These are phyloP conservation scores for Oryza punctata DNA, from an alignment of 176 grass and related monocot genomes.

Conservation along the genomic window DNA sequence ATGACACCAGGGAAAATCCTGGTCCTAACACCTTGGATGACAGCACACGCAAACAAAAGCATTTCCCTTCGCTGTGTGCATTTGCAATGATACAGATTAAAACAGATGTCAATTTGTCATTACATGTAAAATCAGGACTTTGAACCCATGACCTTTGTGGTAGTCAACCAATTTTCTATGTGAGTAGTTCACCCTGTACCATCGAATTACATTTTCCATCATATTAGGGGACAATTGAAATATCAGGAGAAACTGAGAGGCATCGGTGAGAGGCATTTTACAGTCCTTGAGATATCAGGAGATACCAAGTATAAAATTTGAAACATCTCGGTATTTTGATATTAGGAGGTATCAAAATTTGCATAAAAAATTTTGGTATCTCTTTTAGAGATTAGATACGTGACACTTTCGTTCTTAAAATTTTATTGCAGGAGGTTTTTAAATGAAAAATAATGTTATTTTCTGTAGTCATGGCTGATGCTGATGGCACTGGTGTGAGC, in stretches of 20 bases:
- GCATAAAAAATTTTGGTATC: too few relatives aligned
- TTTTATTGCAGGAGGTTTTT: neutral
- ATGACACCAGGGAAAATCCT: slow-evolving; percentile 11
- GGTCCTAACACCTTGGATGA: neutral
- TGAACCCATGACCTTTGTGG: neutral
- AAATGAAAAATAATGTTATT: too few relatives aligned
- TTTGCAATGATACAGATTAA: neutral
- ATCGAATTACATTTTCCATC: neutral
- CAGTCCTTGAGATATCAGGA: too few relatives aligned
- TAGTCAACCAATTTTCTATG: neutral
- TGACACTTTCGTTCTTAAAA: neutral
- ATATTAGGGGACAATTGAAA: too few relatives aligned
- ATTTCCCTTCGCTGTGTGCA: neutral
- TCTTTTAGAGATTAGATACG: neutral
- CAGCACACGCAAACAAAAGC: neutral
- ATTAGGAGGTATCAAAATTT: too few relatives aligned
- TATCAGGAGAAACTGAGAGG: too few relatives aligned
- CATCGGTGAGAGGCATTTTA: too few relatives aligned
- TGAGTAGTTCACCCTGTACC: neutral
- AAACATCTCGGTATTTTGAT: too few relatives aligned
- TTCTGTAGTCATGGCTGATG: neutral
- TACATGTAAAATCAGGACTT: neutral
- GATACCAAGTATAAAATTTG: too few relatives aligned
- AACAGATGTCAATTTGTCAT: neutral
- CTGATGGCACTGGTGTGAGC: neutral